phyloP scores from a whole-genome alignment of 2,329 filamentous ascomycete species.

The Huntiella moniliformis region DNA sequence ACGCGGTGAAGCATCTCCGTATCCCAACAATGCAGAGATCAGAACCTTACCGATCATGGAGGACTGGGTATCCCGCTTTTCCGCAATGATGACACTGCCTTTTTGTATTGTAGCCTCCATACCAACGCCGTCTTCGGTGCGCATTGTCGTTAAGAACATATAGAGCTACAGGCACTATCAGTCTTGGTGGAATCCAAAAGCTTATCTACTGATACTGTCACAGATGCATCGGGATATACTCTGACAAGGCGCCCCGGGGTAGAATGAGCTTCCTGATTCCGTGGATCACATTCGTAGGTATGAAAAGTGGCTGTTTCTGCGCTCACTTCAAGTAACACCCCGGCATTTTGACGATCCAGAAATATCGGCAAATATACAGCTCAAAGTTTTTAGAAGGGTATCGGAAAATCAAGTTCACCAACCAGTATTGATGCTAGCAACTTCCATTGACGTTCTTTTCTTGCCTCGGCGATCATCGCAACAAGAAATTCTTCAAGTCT shows the following conservation, averaged over 20 bases:
- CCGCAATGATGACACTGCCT: conserved; percentile 18
- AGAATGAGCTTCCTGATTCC: conserved; percentile 14
- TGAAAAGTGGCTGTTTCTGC: too few relatives aligned
- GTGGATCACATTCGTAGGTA: conserved; percentile 17
- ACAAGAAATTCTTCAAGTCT: too few relatives aligned
- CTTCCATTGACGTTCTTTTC: too few relatives aligned
- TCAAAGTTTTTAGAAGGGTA: too few relatives aligned
- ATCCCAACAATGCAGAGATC: conserved; percentile 20
- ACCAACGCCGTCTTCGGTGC: conserved; percentile 14
- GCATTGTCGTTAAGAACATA: conserved; percentile 16
- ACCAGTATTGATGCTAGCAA: too few relatives aligned
- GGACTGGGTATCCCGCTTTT: conserved; percentile 29
- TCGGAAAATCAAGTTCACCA: too few relatives aligned
- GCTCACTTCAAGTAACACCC: too few relatives aligned
- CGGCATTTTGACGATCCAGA: too few relatives aligned
- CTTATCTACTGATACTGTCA: not conserved
- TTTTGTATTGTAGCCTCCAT: conserved; percentile 19
- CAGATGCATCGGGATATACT: conserved; percentile 15
- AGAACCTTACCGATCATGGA: conserved; percentile 35
- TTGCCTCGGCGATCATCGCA: too few relatives aligned
- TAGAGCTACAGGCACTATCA: too few relatives aligned
- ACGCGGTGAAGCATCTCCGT: conserved; percentile 16
- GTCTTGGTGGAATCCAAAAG: too few relatives aligned
- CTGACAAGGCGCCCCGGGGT: conserved; percentile 18
- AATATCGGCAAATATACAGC: too few relatives aligned